phyloP scores from a whole-genome alignment of 371 early-diverging fungal species.

The Mortierella sp. region DNA sequence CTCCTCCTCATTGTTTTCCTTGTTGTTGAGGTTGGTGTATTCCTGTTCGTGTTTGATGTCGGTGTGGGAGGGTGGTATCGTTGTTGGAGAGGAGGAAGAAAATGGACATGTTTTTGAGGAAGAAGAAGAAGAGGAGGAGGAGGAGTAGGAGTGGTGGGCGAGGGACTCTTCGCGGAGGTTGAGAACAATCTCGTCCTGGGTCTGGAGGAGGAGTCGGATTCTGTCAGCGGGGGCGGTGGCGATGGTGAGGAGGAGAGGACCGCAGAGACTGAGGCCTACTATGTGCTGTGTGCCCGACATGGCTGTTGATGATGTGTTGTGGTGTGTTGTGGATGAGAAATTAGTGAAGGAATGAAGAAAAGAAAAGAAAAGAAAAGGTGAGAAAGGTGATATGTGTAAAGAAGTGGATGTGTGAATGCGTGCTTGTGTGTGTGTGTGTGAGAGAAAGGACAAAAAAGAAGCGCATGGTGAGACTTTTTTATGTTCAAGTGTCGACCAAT shows the following conservation, averaged over 20 bases:
- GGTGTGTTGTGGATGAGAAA: not conserved
- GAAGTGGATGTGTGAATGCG: not conserved
- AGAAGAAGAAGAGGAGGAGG: not conserved
- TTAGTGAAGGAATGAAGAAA: not conserved
- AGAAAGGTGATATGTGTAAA: not conserved
- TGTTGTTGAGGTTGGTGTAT: not conserved
- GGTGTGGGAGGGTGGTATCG: not conserved
- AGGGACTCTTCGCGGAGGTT: conserved; percentile 46
- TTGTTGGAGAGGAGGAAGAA: not conserved
- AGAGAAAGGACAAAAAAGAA: not conserved
- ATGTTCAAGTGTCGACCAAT: too few relatives aligned
- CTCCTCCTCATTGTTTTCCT: not conserved
- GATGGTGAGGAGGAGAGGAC: conserved; percentile 23
- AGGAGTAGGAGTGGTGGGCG: conserved; percentile 4
- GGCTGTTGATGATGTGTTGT: not conserved
- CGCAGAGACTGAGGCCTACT: conserved; percentile 27
- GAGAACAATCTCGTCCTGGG: conserved; percentile 48
- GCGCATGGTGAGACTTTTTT: too few relatives aligned
- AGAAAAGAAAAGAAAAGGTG: not conserved
- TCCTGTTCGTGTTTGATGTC: not conserved
- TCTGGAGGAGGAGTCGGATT: conserved; percentile 33
- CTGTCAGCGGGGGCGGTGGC: conserved; percentile 42
- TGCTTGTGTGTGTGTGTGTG: not conserved
- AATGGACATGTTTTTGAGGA: not conserved
- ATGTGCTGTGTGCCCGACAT: not conserved